A percentile compares a stretch with the other conserved stretches of the same genome.
Evolutionary conservation across 148 eudicot species (phyloP).

Genomic region (Nyssa sinensis): DNA sequence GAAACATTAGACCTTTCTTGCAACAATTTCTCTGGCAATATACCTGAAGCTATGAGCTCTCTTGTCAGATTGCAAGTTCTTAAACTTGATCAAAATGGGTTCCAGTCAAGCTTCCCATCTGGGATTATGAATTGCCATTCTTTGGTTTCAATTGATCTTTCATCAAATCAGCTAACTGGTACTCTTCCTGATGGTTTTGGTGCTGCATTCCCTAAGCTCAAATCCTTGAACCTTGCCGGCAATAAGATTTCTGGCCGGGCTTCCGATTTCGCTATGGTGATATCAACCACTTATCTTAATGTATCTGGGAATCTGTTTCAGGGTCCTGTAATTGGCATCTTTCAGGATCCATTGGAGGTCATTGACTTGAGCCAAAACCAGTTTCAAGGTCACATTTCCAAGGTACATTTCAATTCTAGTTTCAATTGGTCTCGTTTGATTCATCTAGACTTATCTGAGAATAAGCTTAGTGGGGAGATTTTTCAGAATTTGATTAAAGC

Average conservation of each 20-base stretch:
- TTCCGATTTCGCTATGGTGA: slow-evolving; percentile 41
- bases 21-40: slow-evolving; percentile 42
- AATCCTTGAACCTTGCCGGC: slow-evolving; percentile 42
- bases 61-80: slow-evolving; percentile 34
- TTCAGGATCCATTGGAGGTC: slow-evolving; percentile 47
- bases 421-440: slow-evolving; percentile 51
- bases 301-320: slow-evolving; percentile 47
- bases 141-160: slow-evolving; percentile 44
- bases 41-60: slow-evolving; percentile 50
- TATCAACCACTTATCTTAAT: slow-evolving; percentile 27
- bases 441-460: slow-evolving; percentile 56
- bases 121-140: slow-evolving; percentile 42
- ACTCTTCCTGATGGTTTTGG: slow-evolving; percentile 51
- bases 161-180: slow-evolving; percentile 44
- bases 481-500: slow-evolving; percentile 32
- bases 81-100: slow-evolving; percentile 37
- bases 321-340: slow-evolving; percentile 51
- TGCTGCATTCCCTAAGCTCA: slow-evolving; percentile 45
- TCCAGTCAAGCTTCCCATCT: slow-evolving; percentile 40
- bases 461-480: slow-evolving; percentile 48
- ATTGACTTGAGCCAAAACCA: slow-evolving; percentile 61
- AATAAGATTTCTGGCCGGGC: slow-evolving; percentile 44
- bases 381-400: slow-evolving; percentile 57
- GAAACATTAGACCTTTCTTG: slow-evolving; percentile 50
- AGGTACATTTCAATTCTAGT: slow-evolving; percentile 41